Conservation (phyloP, 192 early-diverging fungal genomes). For the Kappamyces sp. region DNA sequence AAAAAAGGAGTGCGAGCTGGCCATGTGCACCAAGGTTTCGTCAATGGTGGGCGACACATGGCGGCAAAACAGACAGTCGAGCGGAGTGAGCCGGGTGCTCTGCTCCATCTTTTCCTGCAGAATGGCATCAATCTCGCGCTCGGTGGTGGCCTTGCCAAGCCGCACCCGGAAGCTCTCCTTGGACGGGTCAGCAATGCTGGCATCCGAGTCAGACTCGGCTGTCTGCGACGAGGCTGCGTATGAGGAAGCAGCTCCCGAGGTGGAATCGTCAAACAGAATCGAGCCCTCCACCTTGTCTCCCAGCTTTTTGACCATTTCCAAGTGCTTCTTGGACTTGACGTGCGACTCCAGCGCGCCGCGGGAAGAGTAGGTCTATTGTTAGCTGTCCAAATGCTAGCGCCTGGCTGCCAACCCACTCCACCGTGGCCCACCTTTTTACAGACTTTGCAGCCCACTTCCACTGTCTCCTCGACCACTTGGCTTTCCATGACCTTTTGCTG, state of each 20-base stretch:
- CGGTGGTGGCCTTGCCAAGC: slow-evolving; percentile 47
- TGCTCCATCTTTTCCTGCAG: slow-evolving; percentile 73
- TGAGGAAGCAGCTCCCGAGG: not conserved
- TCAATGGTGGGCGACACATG: slow-evolving; percentile 37
- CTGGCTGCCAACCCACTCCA: no score
- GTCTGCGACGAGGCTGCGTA: not conserved
- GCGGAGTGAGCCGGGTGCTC: slow-evolving; percentile 55
- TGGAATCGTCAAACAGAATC: slow-evolving; percentile 1
- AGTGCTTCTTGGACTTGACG: slow-evolving; percentile 90
- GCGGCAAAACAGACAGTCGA: slow-evolving; percentile 91
- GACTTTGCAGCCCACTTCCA: slow-evolving; percentile 13
- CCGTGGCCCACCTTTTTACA: slow-evolving; percentile 17
- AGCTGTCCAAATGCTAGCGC: no score
- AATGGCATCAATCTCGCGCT: slow-evolving; percentile 66
- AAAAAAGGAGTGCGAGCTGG: slow-evolving; percentile 83
- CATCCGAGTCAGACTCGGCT: not conserved
- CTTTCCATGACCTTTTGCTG: not conserved
- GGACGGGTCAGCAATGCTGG: not conserved
- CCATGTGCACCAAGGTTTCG: slow-evolving; percentile 88
- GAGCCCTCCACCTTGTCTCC: slow-evolving; percentile 3
- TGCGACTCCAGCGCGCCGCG: slow-evolving; percentile 88
- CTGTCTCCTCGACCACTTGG: slow-evolving; percentile 12
- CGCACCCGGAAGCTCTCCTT: slow-evolving; percentile 27
- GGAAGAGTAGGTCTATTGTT: slow-evolving; percentile 50
- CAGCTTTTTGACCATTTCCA: slow-evolving; percentile 51